These are phyloP conservation scores for Clarireedia sp. DNA, from an alignment of 2,329 filamentous ascomycete species.

Conservation along the genomic window DNA sequence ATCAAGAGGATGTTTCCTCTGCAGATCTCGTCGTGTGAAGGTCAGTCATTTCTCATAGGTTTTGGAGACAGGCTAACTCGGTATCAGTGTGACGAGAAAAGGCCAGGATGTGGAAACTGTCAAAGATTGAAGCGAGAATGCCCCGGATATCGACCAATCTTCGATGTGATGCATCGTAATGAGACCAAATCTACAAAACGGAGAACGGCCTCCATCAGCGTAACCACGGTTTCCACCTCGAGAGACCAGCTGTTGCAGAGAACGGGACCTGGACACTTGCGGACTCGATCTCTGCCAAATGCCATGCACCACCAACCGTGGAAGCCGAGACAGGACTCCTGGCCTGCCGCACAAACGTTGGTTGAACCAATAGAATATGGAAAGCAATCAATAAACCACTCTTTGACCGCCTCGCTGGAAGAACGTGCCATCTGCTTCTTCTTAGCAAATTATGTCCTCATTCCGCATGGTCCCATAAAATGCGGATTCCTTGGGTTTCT, in stretches of 20 bases:
- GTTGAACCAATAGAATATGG: constrained; percentile 2
- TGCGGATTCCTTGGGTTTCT: constrained; percentile 5
- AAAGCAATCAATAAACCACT: not conserved
- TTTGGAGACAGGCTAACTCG: not conserved
- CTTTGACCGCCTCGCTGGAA: constrained; percentile 4
- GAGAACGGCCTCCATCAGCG: not conserved
- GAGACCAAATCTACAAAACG: not conserved
- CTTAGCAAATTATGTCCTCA: constrained; percentile 7
- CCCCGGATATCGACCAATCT: constrained; percentile 5
- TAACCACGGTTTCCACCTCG: not conserved
- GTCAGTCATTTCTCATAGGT: not conserved
- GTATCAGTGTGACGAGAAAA: constrained; percentile 12
- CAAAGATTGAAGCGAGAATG: constrained; percentile 5
- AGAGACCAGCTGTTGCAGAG: not conserved
- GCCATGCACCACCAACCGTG: not conserved
- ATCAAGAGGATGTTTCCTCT: constrained; percentile 13
- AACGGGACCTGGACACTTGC: not conserved
- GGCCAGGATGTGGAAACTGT: constrained; percentile 19
- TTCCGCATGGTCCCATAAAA: constrained; percentile 1
- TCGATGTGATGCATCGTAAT: constrained; percentile 3
- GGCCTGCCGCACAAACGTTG: not conserved
- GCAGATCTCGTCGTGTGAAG: constrained; percentile 16
- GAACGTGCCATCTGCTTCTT: constrained; percentile 8
- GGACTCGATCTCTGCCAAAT: not conserved
- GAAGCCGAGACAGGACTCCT: not conserved